Evolutionary conservation across 169 alveolate genomes (phyloP).

Genomic region (Eimeria sp.): DNA sequence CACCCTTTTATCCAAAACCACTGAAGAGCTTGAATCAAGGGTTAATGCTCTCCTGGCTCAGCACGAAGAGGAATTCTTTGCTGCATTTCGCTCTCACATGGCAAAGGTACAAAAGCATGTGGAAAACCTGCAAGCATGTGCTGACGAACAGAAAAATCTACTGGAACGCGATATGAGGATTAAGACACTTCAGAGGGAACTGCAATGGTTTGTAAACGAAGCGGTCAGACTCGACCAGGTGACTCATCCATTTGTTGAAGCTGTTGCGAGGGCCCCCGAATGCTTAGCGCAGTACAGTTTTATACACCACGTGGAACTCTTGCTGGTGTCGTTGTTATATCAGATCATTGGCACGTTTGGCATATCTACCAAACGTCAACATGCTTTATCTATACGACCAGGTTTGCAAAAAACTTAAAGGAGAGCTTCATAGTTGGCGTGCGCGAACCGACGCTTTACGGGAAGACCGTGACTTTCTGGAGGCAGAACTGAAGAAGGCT

Average conservation of each 20-base stretch:
- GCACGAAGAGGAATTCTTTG: constrained; percentile 83
- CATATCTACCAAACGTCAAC: neutral
- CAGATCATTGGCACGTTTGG: neutral
- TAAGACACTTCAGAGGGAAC: constrained; percentile 74
- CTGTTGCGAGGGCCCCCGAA: neutral
- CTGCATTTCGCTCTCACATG: constrained; percentile 83
- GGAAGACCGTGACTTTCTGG: constrained; percentile 84
- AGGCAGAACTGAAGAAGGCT: constrained; percentile 72
- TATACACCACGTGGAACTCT: neutral
- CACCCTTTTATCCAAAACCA: neutral
- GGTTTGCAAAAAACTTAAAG: constrained; percentile 79
- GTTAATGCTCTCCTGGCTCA: constrained; percentile 80
- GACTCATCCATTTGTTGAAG: neutral
- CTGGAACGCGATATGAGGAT: constrained; percentile 49
- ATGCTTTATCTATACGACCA: neutral
- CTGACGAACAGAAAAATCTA: constrained; percentile 63
- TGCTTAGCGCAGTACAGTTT: neutral
- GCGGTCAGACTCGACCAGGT: constrained; percentile 84
- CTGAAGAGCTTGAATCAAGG: constrained; percentile 42
- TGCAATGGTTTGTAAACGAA: constrained; percentile 84
- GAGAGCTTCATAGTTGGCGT: constrained; percentile 78
- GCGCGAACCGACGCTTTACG: constrained; percentile 82
- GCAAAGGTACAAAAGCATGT: constrained; percentile 72
- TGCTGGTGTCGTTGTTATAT: neutral
- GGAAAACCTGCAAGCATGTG: constrained; percentile 67